These are phyloP conservation scores for Eucalyptus curtisii DNA, from an alignment of 345 rosid genomes.

Conservation along the genomic window DNA sequence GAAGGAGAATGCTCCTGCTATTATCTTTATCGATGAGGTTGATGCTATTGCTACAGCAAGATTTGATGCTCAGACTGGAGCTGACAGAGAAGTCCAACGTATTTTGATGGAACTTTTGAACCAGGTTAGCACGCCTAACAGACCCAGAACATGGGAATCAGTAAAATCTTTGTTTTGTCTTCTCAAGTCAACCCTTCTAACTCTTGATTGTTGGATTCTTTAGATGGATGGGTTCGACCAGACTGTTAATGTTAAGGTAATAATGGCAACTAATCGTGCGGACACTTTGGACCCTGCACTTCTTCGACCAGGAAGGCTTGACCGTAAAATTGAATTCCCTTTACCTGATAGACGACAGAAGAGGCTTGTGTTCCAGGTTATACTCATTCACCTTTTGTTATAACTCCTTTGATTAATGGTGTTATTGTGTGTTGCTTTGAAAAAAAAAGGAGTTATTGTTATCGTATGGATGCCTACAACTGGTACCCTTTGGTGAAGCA, in stretches of 20 bases:
- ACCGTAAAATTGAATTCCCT: constrained; percentile 89
- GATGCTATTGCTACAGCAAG: constrained; percentile 99
- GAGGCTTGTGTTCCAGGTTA: constrained; percentile 97
- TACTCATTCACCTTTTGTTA: neutral
- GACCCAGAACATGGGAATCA: neutral
- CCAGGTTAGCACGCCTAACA: constrained; percentile 32
- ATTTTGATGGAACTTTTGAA: constrained; percentile 94
- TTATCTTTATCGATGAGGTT: constrained; percentile 93
- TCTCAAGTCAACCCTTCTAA: neutral
- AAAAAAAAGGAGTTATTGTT: neutral
- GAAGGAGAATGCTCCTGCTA: constrained; percentile 98
- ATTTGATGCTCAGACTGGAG: constrained; percentile 99
- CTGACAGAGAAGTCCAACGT: constrained; percentile 98
- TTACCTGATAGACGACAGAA: constrained; percentile 96
- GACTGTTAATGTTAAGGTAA: constrained; percentile 94
- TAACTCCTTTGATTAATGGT: neutral
- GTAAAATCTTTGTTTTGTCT: neutral
- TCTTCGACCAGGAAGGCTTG: constrained; percentile 96
- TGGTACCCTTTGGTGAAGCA: neutral
- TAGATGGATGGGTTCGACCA: constrained; percentile 96
- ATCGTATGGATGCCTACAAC: neutral
- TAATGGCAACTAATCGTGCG: constrained; percentile 95
- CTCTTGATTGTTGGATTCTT: constrained; percentile 1
- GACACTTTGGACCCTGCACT: constrained; percentile 99
- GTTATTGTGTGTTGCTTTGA: neutral